phyloP scores from a whole-genome alignment of 2,329 filamentous ascomycete genomes.

The Capronia coronata region DNA sequence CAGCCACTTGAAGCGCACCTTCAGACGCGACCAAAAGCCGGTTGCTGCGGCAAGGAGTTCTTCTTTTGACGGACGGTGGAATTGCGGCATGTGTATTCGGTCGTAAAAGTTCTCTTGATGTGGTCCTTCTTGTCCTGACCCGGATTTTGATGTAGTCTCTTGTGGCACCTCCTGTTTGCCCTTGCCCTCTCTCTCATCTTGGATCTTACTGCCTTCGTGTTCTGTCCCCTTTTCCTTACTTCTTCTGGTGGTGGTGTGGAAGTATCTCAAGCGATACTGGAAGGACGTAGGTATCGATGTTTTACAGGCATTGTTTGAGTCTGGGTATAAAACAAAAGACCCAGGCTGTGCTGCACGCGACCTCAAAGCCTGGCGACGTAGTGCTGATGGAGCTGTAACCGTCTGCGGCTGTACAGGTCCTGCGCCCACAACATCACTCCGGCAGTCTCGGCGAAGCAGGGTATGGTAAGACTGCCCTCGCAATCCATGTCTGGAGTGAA shows the following conservation, averaged over 20 bases:
- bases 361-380: not conserved
- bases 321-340: not conserved
- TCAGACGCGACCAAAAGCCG: slow-evolving; percentile 84
- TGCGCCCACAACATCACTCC: not conserved
- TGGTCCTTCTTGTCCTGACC: slow-evolving; percentile 13
- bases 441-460: not conserved
- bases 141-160: slow-evolving; percentile 24
- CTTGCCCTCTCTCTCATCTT: slow-evolving; percentile 18
- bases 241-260: slow-evolving; percentile 4
- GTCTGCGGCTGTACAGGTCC: not conserved
- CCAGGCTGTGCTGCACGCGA: not conserved
- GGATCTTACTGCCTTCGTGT: slow-evolving; percentile 31
- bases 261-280: slow-evolving; percentile 14
- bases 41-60: slow-evolving; percentile 86
- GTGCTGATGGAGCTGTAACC: not conserved
- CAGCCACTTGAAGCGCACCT: slow-evolving; percentile 94
- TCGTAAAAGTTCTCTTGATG: slow-evolving; percentile 48
- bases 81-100: slow-evolving; percentile 63
- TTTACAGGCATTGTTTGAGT: not conserved
- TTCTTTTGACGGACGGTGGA: slow-evolving; percentile 82
- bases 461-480: not conserved
- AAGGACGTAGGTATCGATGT: not conserved
- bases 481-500: not conserved
- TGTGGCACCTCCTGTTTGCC: slow-evolving; percentile 20
- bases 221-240: slow-evolving; percentile 29